Conservation (phyloP, 495 filamentous ascomycete genomes). For the Penicillium salamii region DNA sequence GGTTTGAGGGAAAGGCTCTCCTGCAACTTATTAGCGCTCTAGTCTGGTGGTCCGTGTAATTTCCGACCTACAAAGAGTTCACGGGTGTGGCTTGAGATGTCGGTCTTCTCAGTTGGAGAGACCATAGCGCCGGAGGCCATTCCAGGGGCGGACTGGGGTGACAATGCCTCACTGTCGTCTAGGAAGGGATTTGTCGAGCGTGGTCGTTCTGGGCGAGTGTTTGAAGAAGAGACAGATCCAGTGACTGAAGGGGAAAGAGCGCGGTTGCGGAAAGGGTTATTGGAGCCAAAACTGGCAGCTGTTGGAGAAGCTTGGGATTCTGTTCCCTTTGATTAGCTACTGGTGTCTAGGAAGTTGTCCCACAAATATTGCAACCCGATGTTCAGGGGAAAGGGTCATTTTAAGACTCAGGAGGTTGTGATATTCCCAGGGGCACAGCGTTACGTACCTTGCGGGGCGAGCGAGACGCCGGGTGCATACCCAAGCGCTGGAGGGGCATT, state of each 20-base stretch:
- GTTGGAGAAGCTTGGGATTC: slow-evolving; percentile 42
- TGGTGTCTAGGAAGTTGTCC: too few relatives aligned
- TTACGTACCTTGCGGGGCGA: slow-evolving; percentile 42
- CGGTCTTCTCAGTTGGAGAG: slow-evolving; percentile 49
- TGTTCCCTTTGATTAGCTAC: too few relatives aligned
- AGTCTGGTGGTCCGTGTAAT: background rate
- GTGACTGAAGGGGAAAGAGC: slow-evolving; percentile 67
- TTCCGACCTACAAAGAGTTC: slow-evolving; percentile 83
- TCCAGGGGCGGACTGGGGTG: slow-evolving; percentile 44
- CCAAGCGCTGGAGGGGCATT: slow-evolving; percentile 38
- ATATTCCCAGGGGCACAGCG: slow-evolving; percentile 4
- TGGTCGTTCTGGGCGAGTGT: slow-evolving; percentile 58
- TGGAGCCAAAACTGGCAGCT: slow-evolving; percentile 72
- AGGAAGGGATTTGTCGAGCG: slow-evolving; percentile 91
- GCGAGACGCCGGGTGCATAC: slow-evolving; percentile 39
- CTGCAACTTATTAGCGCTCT: slow-evolving; percentile 19
- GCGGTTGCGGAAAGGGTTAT: slow-evolving; percentile 98
- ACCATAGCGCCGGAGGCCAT: slow-evolving; percentile 51
- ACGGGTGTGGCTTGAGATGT: slow-evolving; percentile 62
- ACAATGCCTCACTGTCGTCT: slow-evolving; percentile 59
- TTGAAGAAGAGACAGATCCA: slow-evolving; percentile 32
- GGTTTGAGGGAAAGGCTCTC: slow-evolving; percentile 43
- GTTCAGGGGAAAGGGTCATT: slow-evolving; percentile 4
- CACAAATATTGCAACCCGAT: background rate
- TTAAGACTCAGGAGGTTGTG: slow-evolving; percentile 2